Base-by-base conservation (phyloP, 2,329 filamentous ascomycete genomes). In the Xylaria arbuscula region DNA sequence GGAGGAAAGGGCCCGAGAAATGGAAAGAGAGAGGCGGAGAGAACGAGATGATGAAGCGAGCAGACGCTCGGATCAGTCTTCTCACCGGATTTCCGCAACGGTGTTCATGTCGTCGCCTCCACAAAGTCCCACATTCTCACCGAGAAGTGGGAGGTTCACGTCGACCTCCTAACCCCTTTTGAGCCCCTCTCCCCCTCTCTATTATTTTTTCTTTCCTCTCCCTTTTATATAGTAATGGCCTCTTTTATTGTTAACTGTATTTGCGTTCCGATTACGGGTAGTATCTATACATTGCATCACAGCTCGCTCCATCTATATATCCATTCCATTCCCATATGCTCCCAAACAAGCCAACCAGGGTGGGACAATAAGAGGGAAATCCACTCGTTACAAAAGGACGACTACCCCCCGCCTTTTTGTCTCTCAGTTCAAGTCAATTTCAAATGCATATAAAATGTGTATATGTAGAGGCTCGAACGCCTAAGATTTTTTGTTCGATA, bases 1-100 rank as follows among this genome's bases (percentile, higher is more conserved):
- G 17, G 70, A 72, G 34, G 58, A 66, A 32, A 68, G 38, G 24
- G 28, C 51, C 36, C 64, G 61, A 48, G 62, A 62, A 19, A 47
- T 8, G 11, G 62, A 62, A 19, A 47, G 11, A 8, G 62, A 55
- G 24, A 50, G 10, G n/a, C 58, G 38, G 51, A 70, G 10, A 38
- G 57, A 70, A 45, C 63, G 65, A 32, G 58, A 56, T 17, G 64
- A 67, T 13, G 19, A 32, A 17, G 38, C 3, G 34, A 53, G 40
- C 17, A 34, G 62, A 40, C 36, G 55, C 17, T 58, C 56, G 8
- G 61, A 70, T 7, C 62, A 65, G 34, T 60, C 50, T 10, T 65
- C 65, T 13, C 65, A n/a, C 2, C 57, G 58, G 19, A 13, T 45
- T 8, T 57, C 55, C 22, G 51, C 57, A 32, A 63, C 63, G 13